Conservation (phyloP, 768 basidiomycete genomes). For the Infundibulicybe gibba region DNA sequence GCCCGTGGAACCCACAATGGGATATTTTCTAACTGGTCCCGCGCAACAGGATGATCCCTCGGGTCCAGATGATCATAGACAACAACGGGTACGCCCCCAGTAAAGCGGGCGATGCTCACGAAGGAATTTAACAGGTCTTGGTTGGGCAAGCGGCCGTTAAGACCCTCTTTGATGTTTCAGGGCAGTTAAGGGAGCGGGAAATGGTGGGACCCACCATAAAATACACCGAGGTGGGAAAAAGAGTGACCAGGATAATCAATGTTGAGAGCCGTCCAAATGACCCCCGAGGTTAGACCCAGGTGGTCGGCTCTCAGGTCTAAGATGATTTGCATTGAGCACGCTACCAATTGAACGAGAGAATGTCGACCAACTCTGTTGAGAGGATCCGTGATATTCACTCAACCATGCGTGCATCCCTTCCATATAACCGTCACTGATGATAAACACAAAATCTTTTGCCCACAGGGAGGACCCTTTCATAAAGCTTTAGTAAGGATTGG, state of each 20-base stretch:
- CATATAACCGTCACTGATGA: slow-evolving; percentile 83
- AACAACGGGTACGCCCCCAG: slow-evolving; percentile 72
- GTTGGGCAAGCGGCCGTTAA: slow-evolving; percentile 93
- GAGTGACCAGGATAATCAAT: slow-evolving; percentile 97
- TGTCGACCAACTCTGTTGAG: slow-evolving; percentile 53
- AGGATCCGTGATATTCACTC: slow-evolving; percentile 70
- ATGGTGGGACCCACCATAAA: slow-evolving; percentile 62
- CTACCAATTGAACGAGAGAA: neutral
- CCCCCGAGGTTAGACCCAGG: slow-evolving; percentile 69
- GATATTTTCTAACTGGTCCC: slow-evolving; percentile 21
- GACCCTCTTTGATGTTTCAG: slow-evolving; percentile 62
- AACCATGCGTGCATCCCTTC: slow-evolving; percentile 96
- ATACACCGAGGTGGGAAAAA: slow-evolving; percentile 93
- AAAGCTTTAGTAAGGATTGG: slow-evolving; percentile 1
- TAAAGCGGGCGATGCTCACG: slow-evolving; percentile 63
- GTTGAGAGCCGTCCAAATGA: slow-evolving; percentile 93
- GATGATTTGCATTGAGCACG: too few relatives aligned
- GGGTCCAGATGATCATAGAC: slow-evolving; percentile 76
- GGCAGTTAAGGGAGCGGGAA: neutral
- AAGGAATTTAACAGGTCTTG: slow-evolving; percentile 92
- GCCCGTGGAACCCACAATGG: slow-evolving; percentile 44
- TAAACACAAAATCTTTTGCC: slow-evolving; percentile 92
- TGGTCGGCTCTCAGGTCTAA: slow-evolving; percentile 65
- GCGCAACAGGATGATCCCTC: slow-evolving; percentile 30
- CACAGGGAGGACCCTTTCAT: slow-evolving; percentile 77